Conservation (phyloP, 306 rosid genomes). For the Oxytropis ochrocephala region DNA sequence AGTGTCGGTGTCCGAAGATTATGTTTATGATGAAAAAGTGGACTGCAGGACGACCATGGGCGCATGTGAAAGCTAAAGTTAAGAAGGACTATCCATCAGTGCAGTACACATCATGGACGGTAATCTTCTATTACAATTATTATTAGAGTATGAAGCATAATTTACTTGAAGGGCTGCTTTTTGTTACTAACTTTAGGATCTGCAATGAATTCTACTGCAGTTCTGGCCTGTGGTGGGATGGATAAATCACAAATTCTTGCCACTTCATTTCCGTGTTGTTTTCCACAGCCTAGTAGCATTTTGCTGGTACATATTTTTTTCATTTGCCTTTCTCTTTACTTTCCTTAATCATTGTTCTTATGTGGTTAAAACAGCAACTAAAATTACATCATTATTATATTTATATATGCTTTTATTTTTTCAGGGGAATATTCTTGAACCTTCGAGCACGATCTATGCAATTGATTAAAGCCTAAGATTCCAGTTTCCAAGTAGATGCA, state of each 20-base stretch:
- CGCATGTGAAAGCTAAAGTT: constrained; percentile 71
- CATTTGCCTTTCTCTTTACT: background rate
- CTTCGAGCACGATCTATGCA: constrained; percentile 63
- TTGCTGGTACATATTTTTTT: constrained; percentile 52
- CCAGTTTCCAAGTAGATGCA: background rate
- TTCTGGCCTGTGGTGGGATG: constrained; percentile 85
- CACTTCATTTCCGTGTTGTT: constrained; percentile 80
- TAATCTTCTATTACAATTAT: constrained; percentile 29
- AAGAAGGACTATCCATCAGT: constrained; percentile 81
- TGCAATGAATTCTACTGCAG: constrained; percentile 43
- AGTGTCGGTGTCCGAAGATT: no score
- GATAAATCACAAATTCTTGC: constrained; percentile 85
- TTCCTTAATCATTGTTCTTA: background rate
- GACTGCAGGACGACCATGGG: constrained; percentile 78
- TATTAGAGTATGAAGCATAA: background rate
- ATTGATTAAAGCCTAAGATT: constrained; percentile 43
- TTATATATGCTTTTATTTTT: background rate
- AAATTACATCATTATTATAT: constrained; percentile 2
- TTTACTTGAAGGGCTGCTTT: background rate
- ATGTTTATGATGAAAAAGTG: constrained; percentile 18
- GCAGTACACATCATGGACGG: constrained; percentile 86
- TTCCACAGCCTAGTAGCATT: constrained; percentile 75
- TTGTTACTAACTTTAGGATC: constrained; percentile 8
- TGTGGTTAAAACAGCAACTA: background rate
- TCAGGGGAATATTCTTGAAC: constrained; percentile 89